Evolutionary conservation across 441 rosid genomes (phyloP).

Genomic region (Populus hybrid): DNA sequence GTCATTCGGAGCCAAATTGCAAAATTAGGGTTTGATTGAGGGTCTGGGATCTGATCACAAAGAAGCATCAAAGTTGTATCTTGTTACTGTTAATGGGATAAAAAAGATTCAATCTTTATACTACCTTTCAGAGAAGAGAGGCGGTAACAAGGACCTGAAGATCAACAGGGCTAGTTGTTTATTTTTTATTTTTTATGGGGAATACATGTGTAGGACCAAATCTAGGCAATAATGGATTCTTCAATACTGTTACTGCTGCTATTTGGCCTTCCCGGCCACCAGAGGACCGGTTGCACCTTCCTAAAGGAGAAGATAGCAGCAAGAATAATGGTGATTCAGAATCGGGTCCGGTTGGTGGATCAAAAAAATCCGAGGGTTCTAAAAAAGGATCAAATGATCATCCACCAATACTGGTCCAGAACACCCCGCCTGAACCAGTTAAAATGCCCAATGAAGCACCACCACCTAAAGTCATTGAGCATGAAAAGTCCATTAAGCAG

Average conservation of each 20-base stretch:
- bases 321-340: constrained; percentile 20
- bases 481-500: constrained; percentile 25
- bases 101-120: constrained; percentile 13
- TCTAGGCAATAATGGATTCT: constrained; percentile 58
- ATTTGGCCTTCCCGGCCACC: constrained; percentile 64
- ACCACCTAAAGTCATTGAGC: constrained; percentile 16
- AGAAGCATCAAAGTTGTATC: not conserved
- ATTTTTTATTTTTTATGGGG: constrained; percentile 52
- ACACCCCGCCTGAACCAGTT: constrained; percentile 60
- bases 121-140: constrained; percentile 23
- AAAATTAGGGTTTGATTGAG: not conserved
- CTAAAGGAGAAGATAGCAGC: constrained; percentile 27
- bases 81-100: constrained; percentile 27
- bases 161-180: not conserved
- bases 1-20: constrained; percentile 12
- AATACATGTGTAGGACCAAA: constrained; percentile 84
- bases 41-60: not conserved
- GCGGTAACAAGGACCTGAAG: constrained; percentile 28
- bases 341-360: constrained; percentile 9
- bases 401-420: constrained; percentile 31
- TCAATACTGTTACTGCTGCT: constrained; percentile 67
- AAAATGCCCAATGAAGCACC: constrained; percentile 37
- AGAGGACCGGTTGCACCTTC: constrained; percentile 47
- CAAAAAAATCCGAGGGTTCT: constrained; percentile 23
- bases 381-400: constrained; percentile 18